Evolutionary conservation across 176 grass and related monocot species (phyloP), one percentile per base, ranked within the genome.

Genomic region (Lolium multiflorum): DNA sequence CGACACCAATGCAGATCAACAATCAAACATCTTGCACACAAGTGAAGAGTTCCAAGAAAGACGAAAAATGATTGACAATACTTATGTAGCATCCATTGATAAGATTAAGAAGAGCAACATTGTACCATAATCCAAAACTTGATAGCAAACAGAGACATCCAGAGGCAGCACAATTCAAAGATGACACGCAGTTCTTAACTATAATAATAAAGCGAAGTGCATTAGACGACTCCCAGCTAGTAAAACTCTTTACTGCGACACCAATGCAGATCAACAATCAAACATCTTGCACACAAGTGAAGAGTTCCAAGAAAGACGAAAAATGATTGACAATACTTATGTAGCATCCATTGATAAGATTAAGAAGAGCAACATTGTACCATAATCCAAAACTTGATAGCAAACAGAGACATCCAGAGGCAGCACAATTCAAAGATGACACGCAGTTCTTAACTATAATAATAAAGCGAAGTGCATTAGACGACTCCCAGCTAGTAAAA

Each of bases 321-420:
- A 46, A 9, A 43, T 43, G 41, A 43, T 7, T 43, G 44, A 46
- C 44, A 90, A 90, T 39, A 81, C 28, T 56, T 88, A 76, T 81
- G 43, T 60, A 68, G 60, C 39, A 91, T 91, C 78, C 66, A 87
- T 58, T 51, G 39, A 80, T 7, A 20, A 6, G 47, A 75, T 75
- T 28, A 83, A 68, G 65, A 64, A 21, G 4, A 76, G 59, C 43
- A 81, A 37, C 85, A 91, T 43, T 52, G 77, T 55, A 76, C 59
- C 51, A 82, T 47, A 70, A 91, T 85, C 70, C 86, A 91, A 91
- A 88, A 91, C 51, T 88, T 91, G 77, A 81, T 44, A 85, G 61
- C 25, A 77, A 85, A 78, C n/a, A 69, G 26, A 64, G 47, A 55
- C 51, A 70, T 81, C n/a, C 24, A 38, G 21, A 70, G 2, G 20